Percentiles rank a stretch among this genome's conserved stretches.
Conservation (phyloP, 1,139 yeast species). For the Protomyces pachydermus region DNA sequence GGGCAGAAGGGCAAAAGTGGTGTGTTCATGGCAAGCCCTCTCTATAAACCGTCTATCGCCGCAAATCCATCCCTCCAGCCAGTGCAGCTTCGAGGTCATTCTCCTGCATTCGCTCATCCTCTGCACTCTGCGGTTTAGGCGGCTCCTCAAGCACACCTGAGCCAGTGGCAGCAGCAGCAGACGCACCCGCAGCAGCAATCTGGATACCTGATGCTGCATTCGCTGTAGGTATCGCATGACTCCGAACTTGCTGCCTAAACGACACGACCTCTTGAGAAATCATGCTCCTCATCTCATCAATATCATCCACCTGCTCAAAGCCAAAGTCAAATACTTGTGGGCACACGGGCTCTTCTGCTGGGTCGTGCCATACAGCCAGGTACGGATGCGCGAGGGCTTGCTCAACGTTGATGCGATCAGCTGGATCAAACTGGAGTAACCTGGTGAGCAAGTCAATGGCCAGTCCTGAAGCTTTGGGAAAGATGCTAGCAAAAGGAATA, state of each 20-base stretch:
- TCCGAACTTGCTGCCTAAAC: constrained; percentile 69
- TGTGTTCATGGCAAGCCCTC: too few relatives aligned
- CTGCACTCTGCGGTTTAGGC: constrained; percentile 22
- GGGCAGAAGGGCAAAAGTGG: too few relatives aligned
- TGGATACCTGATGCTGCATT: background rate
- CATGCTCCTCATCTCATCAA: constrained; percentile 66
- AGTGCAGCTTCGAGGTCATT: constrained; percentile 14
- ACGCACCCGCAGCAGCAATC: background rate
- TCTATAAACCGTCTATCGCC: background rate
- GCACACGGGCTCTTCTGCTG: constrained; percentile 87
- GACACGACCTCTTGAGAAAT: constrained; percentile 74
- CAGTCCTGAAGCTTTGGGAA: constrained; percentile 77
- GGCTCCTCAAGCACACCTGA: constrained; percentile 7
- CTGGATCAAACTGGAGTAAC: constrained; percentile 86
- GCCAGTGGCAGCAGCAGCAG: background rate
- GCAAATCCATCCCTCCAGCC: constrained; percentile 22
- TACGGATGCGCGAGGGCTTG: constrained; percentile 89
- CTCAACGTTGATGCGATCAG: constrained; percentile 77
- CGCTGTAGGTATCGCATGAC: background rate
- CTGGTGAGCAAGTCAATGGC: constrained; percentile 77
- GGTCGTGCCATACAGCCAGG: constrained; percentile 91
- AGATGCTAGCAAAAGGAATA: constrained; percentile 65
- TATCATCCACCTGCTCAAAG: constrained; percentile 81
- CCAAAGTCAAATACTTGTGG: constrained; percentile 78
- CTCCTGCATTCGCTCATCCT: constrained; percentile 14